Conservation (phyloP, 1,284 basidiomycete genomes). For the Boletus subluridellus region DNA sequence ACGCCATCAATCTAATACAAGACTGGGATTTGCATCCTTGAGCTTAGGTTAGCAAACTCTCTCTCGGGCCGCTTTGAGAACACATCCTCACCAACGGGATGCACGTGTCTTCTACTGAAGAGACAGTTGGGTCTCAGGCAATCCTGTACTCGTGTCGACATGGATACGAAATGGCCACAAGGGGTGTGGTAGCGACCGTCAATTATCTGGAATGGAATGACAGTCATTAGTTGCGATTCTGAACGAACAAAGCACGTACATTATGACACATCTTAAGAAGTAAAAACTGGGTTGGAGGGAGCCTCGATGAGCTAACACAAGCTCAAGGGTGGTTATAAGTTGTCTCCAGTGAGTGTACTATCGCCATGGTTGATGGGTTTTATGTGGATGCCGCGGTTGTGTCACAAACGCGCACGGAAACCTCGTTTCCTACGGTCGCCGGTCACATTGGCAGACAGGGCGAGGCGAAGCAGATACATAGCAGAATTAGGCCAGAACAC, state of each 20-base stretch:
- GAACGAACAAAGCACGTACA: slow-evolving; percentile 42
- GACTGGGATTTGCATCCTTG: slow-evolving; percentile 57
- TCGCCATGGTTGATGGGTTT: slow-evolving; percentile 23
- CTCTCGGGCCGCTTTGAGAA: not conserved
- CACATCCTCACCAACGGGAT: slow-evolving; percentile 49
- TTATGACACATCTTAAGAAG: slow-evolving; percentile 66
- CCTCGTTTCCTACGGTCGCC: slow-evolving; percentile 40
- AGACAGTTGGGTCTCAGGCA: slow-evolving; percentile 62
- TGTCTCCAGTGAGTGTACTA: slow-evolving; percentile 16
- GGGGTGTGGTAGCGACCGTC: slow-evolving; percentile 71
- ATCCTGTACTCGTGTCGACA: slow-evolving; percentile 68
- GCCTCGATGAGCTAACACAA: slow-evolving; percentile 7
- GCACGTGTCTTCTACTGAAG: slow-evolving; percentile 65
- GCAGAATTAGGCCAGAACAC: slow-evolving; percentile 21
- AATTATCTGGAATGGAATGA: slow-evolving; percentile 50
- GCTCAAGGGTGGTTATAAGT: slow-evolving; percentile 21
- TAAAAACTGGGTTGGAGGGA: slow-evolving; percentile 18
- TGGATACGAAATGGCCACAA: slow-evolving; percentile 73
- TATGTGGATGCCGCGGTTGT: slow-evolving; percentile 34
- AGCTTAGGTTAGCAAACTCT: slow-evolving; percentile 18
- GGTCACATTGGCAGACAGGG: slow-evolving; percentile 33
- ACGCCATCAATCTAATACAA: slow-evolving; percentile 66
- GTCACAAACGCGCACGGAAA: slow-evolving; percentile 37
- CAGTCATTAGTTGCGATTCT: slow-evolving; percentile 5
- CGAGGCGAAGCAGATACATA: slow-evolving; percentile 41